Conservation (phyloP, 768 basidiomycete genomes). For the Rhizopogon salebrosus region DNA sequence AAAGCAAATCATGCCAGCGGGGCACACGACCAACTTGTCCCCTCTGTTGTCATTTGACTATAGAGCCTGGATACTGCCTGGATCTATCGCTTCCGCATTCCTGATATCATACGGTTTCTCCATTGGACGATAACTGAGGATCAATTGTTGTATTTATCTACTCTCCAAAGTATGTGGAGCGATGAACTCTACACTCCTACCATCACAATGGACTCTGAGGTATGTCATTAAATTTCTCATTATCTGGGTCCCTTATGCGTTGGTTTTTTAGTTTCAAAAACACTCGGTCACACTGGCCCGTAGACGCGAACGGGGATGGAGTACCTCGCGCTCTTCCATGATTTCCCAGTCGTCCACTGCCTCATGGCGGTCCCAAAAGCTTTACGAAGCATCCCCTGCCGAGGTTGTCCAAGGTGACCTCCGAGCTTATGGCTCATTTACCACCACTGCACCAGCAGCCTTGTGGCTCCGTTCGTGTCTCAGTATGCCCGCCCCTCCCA, state of each 20-base stretch:
- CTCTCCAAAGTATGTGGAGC: not conserved
- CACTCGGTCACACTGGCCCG: not conserved
- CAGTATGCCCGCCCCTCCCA: conserved; percentile 10
- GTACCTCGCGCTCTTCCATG: conserved; percentile 17
- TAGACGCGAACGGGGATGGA: conserved; percentile 8
- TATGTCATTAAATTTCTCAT: not conserved
- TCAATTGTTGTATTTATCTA: not conserved
- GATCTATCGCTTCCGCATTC: not conserved
- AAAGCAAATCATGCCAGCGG: not conserved
- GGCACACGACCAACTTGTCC: not conserved
- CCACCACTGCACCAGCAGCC: conserved; percentile 31
- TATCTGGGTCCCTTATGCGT: not conserved
- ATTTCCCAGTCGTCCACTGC: conserved; percentile 20
- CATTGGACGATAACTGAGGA: not conserved
- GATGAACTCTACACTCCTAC: not conserved
- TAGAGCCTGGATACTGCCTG: no score
- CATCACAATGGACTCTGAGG: not conserved
- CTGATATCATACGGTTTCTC: not conserved
- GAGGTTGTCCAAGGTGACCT: conserved; percentile 19
- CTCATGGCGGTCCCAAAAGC: conserved; percentile 19
- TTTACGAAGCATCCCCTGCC: conserved; percentile 15
- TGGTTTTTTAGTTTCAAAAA: not conserved
- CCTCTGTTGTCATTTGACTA: not conserved
- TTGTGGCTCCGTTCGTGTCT: conserved; percentile 23
- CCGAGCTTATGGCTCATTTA: conserved; percentile 34